Conservation (phyloP, 352 stramenopile genomes). For the Globisporangium okanoganense region DNA sequence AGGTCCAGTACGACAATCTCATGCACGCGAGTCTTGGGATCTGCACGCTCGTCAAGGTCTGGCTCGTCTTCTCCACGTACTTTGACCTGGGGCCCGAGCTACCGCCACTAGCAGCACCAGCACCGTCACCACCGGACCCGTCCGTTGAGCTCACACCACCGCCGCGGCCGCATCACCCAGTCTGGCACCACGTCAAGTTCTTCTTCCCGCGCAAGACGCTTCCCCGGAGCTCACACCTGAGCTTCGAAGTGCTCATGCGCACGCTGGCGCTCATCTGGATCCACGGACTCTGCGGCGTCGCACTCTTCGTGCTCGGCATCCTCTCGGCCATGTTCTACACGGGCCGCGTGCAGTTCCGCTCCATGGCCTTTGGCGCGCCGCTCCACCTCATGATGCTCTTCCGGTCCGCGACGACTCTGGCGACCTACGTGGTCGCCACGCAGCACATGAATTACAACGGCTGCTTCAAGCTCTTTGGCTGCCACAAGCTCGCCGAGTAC, state of each 20-base stretch:
- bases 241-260: slow-evolving; percentile 69
- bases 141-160: not conserved
- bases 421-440: slow-evolving; percentile 49
- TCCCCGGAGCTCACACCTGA: slow-evolving; percentile 49
- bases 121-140: not conserved
- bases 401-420: slow-evolving; percentile 47
- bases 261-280: slow-evolving; percentile 68
- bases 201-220: slow-evolving; percentile 71
- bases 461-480: slow-evolving; percentile 47
- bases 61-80: slow-evolving; percentile 67
- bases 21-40: slow-evolving; percentile 43
- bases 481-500: slow-evolving; percentile 27
- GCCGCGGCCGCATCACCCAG: slow-evolving; percentile 16
- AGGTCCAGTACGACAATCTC: slow-evolving; percentile 34
- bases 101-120: not conserved
- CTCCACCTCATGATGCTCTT: slow-evolving; percentile 62
- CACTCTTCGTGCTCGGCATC: slow-evolving; percentile 49
- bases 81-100: slow-evolving; percentile 33
- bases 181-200: slow-evolving; percentile 58
- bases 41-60: slow-evolving; percentile 58
- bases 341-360: slow-evolving; percentile 47
- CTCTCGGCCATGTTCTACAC: slow-evolving; percentile 40
- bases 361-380: slow-evolving; percentile 41
- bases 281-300: slow-evolving; percentile 48
- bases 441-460: slow-evolving; percentile 62